Evolutionary conservation across 768 basidiomycete genomes (phyloP), one percentile per base, ranked within the genome.

Genomic region (Suillus subluteus): DNA sequence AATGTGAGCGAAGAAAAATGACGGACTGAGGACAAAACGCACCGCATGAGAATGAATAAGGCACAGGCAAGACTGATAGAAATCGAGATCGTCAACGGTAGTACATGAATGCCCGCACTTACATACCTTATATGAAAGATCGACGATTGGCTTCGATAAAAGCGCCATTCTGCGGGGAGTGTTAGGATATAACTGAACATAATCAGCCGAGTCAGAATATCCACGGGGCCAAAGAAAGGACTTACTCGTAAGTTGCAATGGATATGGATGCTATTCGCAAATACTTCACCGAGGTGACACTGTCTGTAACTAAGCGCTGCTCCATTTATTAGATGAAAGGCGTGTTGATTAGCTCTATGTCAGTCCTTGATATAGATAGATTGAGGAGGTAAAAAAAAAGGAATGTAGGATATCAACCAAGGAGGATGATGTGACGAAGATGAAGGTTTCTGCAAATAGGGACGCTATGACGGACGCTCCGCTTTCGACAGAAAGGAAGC

Each of bases 241-340:
- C 80, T 55, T n/a, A 81, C 80, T 81, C 81, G 68, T 82, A 81
- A 30, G 71, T 70, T 18, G 79, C 79, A 62, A 81, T 74, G 13
- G 81, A 76, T 59, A 81, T 66, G 26, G 81, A 77, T 55, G 74
- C 69, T 59, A 80, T 69, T 46, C 80, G 76, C 64, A 81, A 65
- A 67, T 78, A 80, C 65, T 67, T 71, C 72, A 75, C 74, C 18
- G 79, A 68, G 58, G 56, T 16, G 32, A 52, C 52, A 32, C 30
- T 52, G 67, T 62, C 32, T 52, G 62, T 63, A 26, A 67, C 30
- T 9, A 23, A 38, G 35, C 35, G 32, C 21, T 23, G 13, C 15
- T 52, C 50, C 50, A 58, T 58, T 58, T 23, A 15, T 23, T 38
- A 23, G 37, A 58, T 56, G 54, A 56, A 56, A 48, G 11, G n/a